A percentile compares a stretch with the other conserved stretches of the same genome.
phyloP scores from a whole-genome alignment of 1,284 basidiomycete species.

The Marasmius tenuissimus region DNA sequence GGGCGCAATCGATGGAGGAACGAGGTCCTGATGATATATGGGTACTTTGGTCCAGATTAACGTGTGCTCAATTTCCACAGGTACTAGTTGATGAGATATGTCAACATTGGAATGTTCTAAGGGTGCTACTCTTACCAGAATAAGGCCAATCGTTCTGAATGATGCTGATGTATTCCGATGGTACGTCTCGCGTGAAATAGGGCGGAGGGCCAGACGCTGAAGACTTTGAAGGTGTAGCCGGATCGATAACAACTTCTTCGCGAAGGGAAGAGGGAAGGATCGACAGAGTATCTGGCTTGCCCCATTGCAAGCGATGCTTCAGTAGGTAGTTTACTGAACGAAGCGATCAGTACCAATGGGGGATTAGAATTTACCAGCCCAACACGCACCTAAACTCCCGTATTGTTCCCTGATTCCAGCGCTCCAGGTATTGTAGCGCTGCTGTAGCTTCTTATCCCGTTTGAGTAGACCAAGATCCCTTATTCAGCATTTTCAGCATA shows the following conservation, averaged over 20 bases:
- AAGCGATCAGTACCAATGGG: background rate
- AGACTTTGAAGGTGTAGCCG: constrained; percentile 12
- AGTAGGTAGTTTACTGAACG: constrained; percentile 65
- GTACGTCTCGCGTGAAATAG: constrained; percentile 67
- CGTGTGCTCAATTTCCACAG: constrained; percentile 69
- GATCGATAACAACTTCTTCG: constrained; percentile 6
- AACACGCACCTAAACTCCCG: constrained; percentile 61
- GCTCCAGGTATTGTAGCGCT: constrained; percentile 62
- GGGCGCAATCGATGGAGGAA: constrained; percentile 43
- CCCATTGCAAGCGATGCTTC: constrained; percentile 71
- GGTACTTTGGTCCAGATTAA: constrained; percentile 76
- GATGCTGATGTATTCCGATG: constrained; percentile 61
- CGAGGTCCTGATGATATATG: constrained; percentile 56
- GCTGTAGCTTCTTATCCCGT: constrained; percentile 67
- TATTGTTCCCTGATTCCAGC: constrained; percentile 54
- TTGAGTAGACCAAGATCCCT: constrained; percentile 79
- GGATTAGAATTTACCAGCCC: background rate
- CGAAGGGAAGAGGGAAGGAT: constrained; percentile 48
- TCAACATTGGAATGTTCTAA: background rate
- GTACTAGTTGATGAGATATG: constrained; percentile 45
- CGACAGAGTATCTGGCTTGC: constrained; percentile 60
- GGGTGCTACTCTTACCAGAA: constrained; percentile 47
- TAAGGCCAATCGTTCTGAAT: constrained; percentile 86
- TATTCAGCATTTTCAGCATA: constrained; percentile 3
- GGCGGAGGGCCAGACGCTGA: constrained; percentile 32